A percentile compares a stretch with the other conserved stretches of the same genome.
Conservation (phyloP, 2,329 filamentous ascomycete species). For the Nemania abortiva region DNA sequence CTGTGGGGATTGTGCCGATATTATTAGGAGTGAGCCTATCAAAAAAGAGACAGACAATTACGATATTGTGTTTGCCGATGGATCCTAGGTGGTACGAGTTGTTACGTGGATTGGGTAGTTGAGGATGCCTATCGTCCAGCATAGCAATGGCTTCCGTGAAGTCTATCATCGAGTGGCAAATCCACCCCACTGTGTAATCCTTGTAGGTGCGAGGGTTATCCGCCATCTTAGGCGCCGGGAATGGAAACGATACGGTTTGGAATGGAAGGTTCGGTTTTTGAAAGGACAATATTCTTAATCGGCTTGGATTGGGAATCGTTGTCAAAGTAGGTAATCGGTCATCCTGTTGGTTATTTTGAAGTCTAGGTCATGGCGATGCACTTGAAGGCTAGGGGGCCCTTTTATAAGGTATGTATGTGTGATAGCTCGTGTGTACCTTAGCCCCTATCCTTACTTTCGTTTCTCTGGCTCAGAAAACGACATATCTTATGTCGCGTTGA, state of each 20-base stretch:
- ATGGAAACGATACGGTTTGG: neutral
- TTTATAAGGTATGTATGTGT: too few relatives aligned
- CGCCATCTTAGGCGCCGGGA: neutral
- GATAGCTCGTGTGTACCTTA: too few relatives aligned
- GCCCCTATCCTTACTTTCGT: too few relatives aligned
- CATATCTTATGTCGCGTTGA: too few relatives aligned
- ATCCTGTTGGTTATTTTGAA: too few relatives aligned
- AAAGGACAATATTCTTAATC: too few relatives aligned
- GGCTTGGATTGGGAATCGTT: too few relatives aligned
- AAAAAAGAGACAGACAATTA: constrained; percentile 40
- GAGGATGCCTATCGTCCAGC: constrained; percentile 10
- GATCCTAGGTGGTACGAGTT: constrained; percentile 44
- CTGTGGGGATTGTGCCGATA: constrained; percentile 52
- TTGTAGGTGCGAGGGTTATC: neutral
- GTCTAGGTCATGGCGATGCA: too few relatives aligned
- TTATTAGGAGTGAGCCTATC: constrained; percentile 37
- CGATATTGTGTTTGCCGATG: constrained; percentile 43
- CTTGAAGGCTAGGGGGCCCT: too few relatives aligned
- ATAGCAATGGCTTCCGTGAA: constrained; percentile 14
- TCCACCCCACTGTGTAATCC: constrained; percentile 22
- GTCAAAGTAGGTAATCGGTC: too few relatives aligned
- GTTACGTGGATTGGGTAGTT: constrained; percentile 5
- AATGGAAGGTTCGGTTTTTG: neutral
- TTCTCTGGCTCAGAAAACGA: too few relatives aligned
- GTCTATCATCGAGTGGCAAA: constrained; percentile 22